phyloP scores from a whole-genome alignment of 257 asterid species.

The Gardenia jasminoides region DNA sequence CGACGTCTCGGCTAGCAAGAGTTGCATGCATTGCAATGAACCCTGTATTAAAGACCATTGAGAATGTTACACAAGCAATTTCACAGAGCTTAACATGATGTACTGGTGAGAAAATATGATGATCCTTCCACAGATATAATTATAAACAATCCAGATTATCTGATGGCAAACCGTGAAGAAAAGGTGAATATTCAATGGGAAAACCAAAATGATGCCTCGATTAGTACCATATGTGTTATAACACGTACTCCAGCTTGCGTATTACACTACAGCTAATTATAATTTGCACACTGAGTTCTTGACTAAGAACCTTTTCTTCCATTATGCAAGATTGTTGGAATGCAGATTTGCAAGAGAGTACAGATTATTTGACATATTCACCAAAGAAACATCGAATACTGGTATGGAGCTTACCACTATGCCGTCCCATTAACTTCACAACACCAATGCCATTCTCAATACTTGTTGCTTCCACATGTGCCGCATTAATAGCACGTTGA shows the following conservation, averaged over 20 bases:
- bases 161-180: not conserved
- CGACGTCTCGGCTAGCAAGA: constrained; percentile 91
- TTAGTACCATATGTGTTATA: not conserved
- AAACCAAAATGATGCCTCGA: not conserved
- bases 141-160: not conserved
- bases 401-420: constrained; percentile 54
- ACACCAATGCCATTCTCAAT: constrained; percentile 87
- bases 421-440: constrained; percentile 88
- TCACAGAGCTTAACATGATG: not conserved
- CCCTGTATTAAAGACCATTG: constrained; percentile 41
- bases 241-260: not conserved
- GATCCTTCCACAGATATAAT: not conserved
- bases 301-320: not conserved
- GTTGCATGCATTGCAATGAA: constrained; percentile 94
- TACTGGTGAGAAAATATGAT: not conserved
- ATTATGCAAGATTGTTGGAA: not conserved
- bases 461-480: constrained; percentile 97
- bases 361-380: not conserved
- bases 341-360: not conserved
- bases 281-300: not conserved
- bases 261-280: not conserved
- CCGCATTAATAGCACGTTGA: constrained; percentile 93
- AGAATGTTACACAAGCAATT: constrained; percentile 3
- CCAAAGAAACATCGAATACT: not conserved
- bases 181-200: not conserved